These are phyloP conservation scores for Maudiozyma humilis DNA, from an alignment of 1,139 yeast species.

Conservation along the genomic window DNA sequence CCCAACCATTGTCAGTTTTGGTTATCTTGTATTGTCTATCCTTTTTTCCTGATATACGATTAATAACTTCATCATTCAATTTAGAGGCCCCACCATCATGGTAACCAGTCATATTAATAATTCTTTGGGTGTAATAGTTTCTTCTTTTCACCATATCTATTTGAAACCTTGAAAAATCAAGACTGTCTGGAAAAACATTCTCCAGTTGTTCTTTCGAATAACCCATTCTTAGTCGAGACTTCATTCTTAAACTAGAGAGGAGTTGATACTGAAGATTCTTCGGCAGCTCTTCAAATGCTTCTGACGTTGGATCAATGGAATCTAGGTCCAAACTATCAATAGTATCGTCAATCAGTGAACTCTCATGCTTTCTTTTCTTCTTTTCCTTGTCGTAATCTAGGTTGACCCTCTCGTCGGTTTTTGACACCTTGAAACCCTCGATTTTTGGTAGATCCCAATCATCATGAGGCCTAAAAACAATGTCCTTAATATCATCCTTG, in stretches of 20 bases:
- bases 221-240: constrained; percentile 92
- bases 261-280: constrained; percentile 82
- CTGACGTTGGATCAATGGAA: constrained; percentile 59
- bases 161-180: constrained; percentile 90
- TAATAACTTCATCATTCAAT: constrained; percentile 24
- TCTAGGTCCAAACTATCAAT: constrained; percentile 66
- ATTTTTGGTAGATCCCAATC: constrained; percentile 81
- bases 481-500: constrained; percentile 10
- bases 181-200: constrained; percentile 66
- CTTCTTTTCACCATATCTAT: constrained; percentile 87
- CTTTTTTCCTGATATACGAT: constrained; percentile 79
- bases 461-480: constrained; percentile 43
- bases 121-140: constrained; percentile 77
- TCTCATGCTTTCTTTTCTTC: constrained; percentile 26
- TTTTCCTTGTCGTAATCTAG: constrained; percentile 65
- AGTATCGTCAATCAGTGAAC: constrained; percentile 54
- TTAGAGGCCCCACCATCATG: constrained; percentile 47
- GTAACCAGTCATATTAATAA: constrained; percentile 81
- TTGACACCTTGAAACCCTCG: constrained; percentile 37
- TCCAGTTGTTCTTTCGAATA: constrained; percentile 80
- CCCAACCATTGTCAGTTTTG: constrained; percentile 80
- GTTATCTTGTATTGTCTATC: constrained; percentile 69
- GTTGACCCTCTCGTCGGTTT: constrained; percentile 62
- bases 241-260: constrained; percentile 68
- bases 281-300: constrained; percentile 59